Conservation (phyloP, 441 rosid genomes). For the Capsella rubella region DNA sequence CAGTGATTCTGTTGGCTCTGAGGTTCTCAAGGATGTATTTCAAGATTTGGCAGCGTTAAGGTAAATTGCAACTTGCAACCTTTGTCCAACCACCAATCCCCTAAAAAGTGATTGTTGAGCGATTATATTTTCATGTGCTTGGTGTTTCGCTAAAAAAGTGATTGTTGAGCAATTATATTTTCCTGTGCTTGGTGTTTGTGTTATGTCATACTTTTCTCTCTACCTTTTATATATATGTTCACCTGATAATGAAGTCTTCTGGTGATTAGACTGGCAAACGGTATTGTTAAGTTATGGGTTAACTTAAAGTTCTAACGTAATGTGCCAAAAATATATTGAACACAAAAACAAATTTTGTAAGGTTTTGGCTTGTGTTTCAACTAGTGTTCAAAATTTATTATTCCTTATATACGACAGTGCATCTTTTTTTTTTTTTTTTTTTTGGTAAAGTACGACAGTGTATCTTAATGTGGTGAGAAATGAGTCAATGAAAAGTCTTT, state of each 20-base stretch:
- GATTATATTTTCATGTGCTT: background rate
- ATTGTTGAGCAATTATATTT: background rate
- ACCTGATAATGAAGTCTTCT: background rate
- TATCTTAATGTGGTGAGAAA: conserved; percentile 24
- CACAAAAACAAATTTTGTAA: too few species aligned
- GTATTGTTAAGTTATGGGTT: background rate
- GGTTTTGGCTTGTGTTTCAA: too few species aligned
- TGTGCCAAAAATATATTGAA: background rate
- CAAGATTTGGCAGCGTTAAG: conserved; percentile 58
- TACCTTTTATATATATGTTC: too few species aligned
- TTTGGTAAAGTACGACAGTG: background rate
- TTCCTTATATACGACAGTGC: conserved; percentile 11
- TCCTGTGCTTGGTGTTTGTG: background rate
- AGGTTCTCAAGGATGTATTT: conserved; percentile 51
- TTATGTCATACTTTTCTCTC: background rate
- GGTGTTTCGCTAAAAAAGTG: background rate
- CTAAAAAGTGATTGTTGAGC: background rate
- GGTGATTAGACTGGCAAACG: background rate
- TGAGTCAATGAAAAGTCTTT: background rate
- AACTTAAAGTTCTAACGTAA: background rate
- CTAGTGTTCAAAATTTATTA: background rate
- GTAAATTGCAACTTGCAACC: conserved; percentile 29
- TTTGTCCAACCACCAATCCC: conserved; percentile 10
- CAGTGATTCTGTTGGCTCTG: conserved; percentile 43
- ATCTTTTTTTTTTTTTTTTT: background rate